Percentiles rank a stretch among this genome's conserved stretches.
phyloP scores from a whole-genome alignment of 2,329 filamentous ascomycete species.

The Akanthomyces lecanii region DNA sequence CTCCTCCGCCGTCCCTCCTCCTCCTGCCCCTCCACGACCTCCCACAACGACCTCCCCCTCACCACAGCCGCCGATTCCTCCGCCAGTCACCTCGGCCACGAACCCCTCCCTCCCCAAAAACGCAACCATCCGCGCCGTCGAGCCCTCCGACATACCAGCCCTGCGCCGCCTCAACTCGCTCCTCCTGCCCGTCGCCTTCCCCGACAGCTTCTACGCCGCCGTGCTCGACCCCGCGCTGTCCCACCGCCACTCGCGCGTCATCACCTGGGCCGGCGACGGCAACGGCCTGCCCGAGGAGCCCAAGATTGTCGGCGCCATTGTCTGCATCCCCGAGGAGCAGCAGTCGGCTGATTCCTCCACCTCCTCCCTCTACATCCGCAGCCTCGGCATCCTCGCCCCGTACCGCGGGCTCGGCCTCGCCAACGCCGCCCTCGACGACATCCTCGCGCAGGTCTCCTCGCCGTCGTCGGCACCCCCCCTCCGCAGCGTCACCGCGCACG shows the following conservation, averaged over 20 bases:
- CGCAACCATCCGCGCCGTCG: constrained; percentile 50
- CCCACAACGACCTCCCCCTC: constrained; percentile 25
- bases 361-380: constrained; percentile 56
- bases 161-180: constrained; percentile 62
- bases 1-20: constrained; percentile 22
- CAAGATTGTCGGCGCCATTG: constrained; percentile 57
- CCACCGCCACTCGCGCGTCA: constrained; percentile 55
- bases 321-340: constrained; percentile 49
- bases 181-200: constrained; percentile 60
- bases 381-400: constrained; percentile 58
- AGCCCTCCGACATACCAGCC: constrained; percentile 49
- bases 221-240: constrained; percentile 47
- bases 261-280: constrained; percentile 50
- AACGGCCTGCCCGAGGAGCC: constrained; percentile 26
- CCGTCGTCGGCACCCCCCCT: constrained; percentile 26
- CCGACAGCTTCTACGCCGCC: constrained; percentile 58
- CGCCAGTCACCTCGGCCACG: constrained; percentile 22
- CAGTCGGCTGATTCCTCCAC: constrained; percentile 28
- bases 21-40: constrained; percentile 21
- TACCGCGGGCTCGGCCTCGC: constrained; percentile 59
- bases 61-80: constrained; percentile 18
- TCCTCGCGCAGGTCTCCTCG: constrained; percentile 28
- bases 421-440: constrained; percentile 51
- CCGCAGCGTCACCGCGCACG: constrained; percentile 55
- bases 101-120: constrained; percentile 38